Percentiles rank a stretch among this genome's conserved stretches.
phyloP scores from a whole-genome alignment of 257 asterid species.

The Catharanthus roseus region DNA sequence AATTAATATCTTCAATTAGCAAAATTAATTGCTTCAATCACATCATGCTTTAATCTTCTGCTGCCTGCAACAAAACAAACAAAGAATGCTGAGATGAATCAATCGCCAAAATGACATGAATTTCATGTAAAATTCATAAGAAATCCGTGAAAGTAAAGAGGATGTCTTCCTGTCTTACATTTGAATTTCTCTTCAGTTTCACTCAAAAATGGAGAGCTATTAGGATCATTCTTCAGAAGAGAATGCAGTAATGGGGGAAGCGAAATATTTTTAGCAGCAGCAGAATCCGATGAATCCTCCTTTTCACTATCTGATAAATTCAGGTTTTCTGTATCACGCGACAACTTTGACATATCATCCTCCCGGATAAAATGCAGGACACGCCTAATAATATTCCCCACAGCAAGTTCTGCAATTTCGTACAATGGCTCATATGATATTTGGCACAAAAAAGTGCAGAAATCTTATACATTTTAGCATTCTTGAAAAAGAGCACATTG shows the following conservation, averaged over 20 bases:
- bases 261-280: constrained; percentile 67
- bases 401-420: constrained; percentile 61
- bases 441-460: constrained; percentile 17
- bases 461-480: neutral
- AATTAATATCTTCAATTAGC: constrained; percentile 71
- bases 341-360: constrained; percentile 67
- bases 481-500: neutral
- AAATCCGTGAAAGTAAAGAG: neutral
- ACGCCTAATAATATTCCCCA: constrained; percentile 78
- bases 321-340: constrained; percentile 69
- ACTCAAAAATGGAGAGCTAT: constrained; percentile 66
- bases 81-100: constrained; percentile 1
- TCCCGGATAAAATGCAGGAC: constrained; percentile 84
- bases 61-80: constrained; percentile 19
- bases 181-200: constrained; percentile 85
- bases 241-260: constrained; percentile 87
- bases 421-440: neutral
- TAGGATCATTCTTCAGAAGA: constrained; percentile 72
- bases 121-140: neutral
- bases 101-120: neutral
- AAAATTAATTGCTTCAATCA: constrained; percentile 82
- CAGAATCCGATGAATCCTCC: constrained; percentile 62
- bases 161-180: constrained; percentile 29
- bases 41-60: constrained; percentile 77
- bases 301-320: constrained; percentile 61